Percentiles rank a stretch among this genome's conserved stretches.
Conservation (phyloP, 495 filamentous ascomycete genomes). For the Paragyromitra xinjiangensis region DNA sequence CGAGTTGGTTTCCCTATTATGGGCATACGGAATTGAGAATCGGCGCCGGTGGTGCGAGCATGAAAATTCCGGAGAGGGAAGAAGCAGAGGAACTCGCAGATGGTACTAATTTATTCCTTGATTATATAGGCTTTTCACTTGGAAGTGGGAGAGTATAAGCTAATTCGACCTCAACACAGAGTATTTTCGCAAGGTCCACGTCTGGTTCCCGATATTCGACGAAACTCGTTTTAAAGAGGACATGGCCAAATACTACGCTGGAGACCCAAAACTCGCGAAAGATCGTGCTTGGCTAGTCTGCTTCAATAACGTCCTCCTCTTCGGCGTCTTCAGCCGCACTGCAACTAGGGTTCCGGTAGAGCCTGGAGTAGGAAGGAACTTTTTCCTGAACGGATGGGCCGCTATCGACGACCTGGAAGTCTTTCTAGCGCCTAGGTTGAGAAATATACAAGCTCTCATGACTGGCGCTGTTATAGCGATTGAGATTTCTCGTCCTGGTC, state of each 20-base stretch:
- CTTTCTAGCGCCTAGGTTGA: slow-evolving; percentile 50
- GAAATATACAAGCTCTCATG: slow-evolving; percentile 55
- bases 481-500: slow-evolving; percentile 55
- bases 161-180: slow-evolving; percentile 33
- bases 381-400: slow-evolving; percentile 54
- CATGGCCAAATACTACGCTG: slow-evolving; percentile 49
- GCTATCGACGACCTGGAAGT: slow-evolving; percentile 55
- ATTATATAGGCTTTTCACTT: background rate
- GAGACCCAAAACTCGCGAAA: slow-evolving; percentile 36
- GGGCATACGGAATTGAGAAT: slow-evolving; percentile 50
- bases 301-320: slow-evolving; percentile 56
- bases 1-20: slow-evolving; percentile 53
- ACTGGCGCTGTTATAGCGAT: slow-evolving; percentile 55
- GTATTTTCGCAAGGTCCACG: slow-evolving; percentile 50
- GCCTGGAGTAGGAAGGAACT: slow-evolving; percentile 26
- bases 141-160: background rate
- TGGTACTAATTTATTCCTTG: slow-evolving; percentile 23
- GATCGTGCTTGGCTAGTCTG: slow-evolving; percentile 56
- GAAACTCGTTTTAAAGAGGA: slow-evolving; percentile 38
- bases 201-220: slow-evolving; percentile 56
- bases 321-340: slow-evolving; percentile 45
- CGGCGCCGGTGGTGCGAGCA: slow-evolving; percentile 50
- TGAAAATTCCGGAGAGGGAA: slow-evolving; percentile 45
- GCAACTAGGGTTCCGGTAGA: slow-evolving; percentile 6
- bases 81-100: slow-evolving; percentile 44